Conservation (phyloP, 768 basidiomycete genomes). For the Pleurotus djamor region DNA sequence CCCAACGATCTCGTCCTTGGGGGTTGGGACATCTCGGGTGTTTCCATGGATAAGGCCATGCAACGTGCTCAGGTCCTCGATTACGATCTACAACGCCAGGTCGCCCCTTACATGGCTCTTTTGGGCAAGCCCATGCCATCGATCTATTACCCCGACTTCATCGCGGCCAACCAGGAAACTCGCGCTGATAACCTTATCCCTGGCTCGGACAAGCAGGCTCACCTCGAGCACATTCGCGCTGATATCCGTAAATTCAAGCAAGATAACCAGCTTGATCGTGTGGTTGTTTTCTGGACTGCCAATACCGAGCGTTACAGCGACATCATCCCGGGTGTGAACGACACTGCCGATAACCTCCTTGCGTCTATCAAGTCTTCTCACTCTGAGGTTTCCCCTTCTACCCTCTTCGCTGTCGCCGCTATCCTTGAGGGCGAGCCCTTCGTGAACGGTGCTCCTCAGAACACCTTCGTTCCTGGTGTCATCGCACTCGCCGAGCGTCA, state of each 20-base stretch:
- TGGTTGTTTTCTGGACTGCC: slow-evolving; percentile 97
- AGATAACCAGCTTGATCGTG: slow-evolving; percentile 78
- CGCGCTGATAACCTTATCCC: slow-evolving; percentile 93
- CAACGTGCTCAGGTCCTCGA: slow-evolving; percentile 89
- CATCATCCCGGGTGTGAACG: slow-evolving; percentile 92
- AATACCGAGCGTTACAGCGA: slow-evolving; percentile 99
- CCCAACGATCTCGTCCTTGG: slow-evolving; percentile 97
- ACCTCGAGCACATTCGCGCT: slow-evolving; percentile 88
- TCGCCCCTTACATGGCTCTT: slow-evolving; percentile 79
- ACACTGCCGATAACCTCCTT: slow-evolving; percentile 88
- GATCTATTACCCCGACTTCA: slow-evolving; percentile 97
- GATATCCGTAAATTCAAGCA: slow-evolving; percentile 94
- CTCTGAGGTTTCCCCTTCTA: slow-evolving; percentile 94
- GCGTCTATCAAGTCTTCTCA: slow-evolving; percentile 81
- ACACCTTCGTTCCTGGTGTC: slow-evolving; percentile 96
- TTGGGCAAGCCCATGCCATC: slow-evolving; percentile 87
- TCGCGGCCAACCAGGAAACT: slow-evolving; percentile 95
- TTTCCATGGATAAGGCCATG: slow-evolving; percentile 90
- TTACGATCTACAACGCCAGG: slow-evolving; percentile 96
- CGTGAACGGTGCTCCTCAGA: slow-evolving; percentile 97
- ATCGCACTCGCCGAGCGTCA: slow-evolving; percentile 89
- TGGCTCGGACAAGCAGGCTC: slow-evolving; percentile 82
- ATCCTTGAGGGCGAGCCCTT: slow-evolving; percentile 96
- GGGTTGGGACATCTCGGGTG: slow-evolving; percentile 95
- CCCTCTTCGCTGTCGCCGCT: slow-evolving; percentile 91